Evolutionary conservation across 257 asterid species (phyloP).

Genomic region (Plantago ovata): DNA sequence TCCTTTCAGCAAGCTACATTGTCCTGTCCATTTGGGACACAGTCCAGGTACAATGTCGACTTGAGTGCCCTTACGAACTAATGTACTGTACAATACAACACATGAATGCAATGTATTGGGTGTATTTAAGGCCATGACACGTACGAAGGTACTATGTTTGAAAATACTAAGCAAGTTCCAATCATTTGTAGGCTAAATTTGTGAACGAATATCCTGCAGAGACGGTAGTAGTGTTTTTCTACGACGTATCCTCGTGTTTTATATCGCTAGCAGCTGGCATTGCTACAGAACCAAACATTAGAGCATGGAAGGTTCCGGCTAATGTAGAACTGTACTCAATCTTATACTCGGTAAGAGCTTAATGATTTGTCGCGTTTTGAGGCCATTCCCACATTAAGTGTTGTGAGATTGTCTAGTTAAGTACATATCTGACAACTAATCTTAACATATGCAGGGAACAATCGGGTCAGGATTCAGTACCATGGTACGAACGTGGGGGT

Average conservation of each 20-base stretch:
- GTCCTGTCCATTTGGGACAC: conserved; percentile 32
- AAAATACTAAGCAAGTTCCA: background rate
- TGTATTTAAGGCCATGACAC: too few species aligned
- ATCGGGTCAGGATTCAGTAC: conserved; percentile 18
- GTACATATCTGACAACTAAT: background rate
- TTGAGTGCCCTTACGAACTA: too few species aligned
- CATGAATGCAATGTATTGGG: too few species aligned
- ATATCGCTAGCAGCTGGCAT: conserved; percentile 15
- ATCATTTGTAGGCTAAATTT: conserved; percentile 20
- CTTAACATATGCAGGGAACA: conserved; percentile 10
- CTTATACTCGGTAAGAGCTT: conserved; percentile 16
- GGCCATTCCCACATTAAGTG: too few species aligned
- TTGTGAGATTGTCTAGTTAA: background rate
- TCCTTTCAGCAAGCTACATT: conserved; percentile 25
- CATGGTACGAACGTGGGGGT: conserved; percentile 31
- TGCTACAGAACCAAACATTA: conserved; percentile 1
- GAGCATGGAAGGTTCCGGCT: conserved; percentile 16
- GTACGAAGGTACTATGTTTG: background rate
- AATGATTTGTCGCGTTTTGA: too few species aligned
- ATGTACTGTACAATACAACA: too few species aligned
- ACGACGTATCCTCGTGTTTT: conserved; percentile 8
- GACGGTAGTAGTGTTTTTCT: conserved; percentile 13
- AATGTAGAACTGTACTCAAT: conserved; percentile 7
- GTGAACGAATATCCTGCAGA: conserved; percentile 26
- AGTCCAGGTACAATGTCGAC: conserved; percentile 25